Base-by-base conservation (phyloP, 2,329 filamentous ascomycete genomes). In the Zelopaecilomyces penicillatus region DNA sequence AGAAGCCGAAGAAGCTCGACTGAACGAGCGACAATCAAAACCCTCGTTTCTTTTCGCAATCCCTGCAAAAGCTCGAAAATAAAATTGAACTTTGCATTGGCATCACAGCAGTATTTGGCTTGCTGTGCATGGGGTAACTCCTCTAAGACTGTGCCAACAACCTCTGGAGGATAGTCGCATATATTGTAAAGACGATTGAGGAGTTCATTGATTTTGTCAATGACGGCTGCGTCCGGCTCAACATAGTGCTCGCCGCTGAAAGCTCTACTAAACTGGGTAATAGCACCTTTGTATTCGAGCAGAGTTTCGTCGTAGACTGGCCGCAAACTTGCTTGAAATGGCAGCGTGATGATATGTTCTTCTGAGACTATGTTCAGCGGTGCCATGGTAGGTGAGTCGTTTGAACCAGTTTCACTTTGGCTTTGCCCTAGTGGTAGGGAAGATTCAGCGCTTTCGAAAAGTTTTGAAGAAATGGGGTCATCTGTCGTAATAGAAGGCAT, bases 11-110 rank as follows among this genome's bases (percentile, higher is more conserved):
- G 59, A 5, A 77, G 61, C 30, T 67, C 64, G 7, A 69, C 67
- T 5, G 72, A 69, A 19, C 72, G 72, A 6, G 69, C 74, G 8
- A 83, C 54, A 27, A 83, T 69, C 10, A 80, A 59, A 6, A 83
- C 58, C 32, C 69, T 73, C 33, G 66, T 69, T 8, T 71, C 64
- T 9, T 63, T 57, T 11, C 63, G 58, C 8, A 80, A 55, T 6
- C 59, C 54, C 19, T 71, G 62, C 30, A 82, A 56, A 4, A 83
- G 62, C 49, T 80, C 76, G 37, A 68, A 72, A 5, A 82, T 53
- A 51, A 83, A 83, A 30, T 69, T 71, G 52, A 76, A 78, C 52
- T 83, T 83, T 44, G 75, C 64, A 57, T 79, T 82, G 7, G 75
- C 72, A 42, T 72, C 72, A 44, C 72, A 68, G 2, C 72, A 69